Evolutionary conservation across 371 early-diverging fungal species (phyloP), one percentile per base, ranked within the genome.

Genomic region (Saksenaea oblongispora): DNA sequence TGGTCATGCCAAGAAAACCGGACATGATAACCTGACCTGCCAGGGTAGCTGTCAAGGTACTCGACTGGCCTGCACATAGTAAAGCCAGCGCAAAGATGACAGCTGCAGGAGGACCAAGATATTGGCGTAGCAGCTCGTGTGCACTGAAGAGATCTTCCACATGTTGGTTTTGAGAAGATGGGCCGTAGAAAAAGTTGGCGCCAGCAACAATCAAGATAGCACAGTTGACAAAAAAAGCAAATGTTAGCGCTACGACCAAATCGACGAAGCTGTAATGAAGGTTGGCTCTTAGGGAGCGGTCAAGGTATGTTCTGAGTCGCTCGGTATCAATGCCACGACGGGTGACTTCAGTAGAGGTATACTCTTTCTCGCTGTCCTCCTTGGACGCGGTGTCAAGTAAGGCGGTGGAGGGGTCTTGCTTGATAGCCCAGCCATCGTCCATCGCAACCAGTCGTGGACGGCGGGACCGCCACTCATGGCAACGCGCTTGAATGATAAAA

Each of bases 11-110:
- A 55, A 92, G 67, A 65, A 94, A 93, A 2, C 93, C 93, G 31
- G 89, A 85, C 91, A 93, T 93, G 54, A 93, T 86, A 34, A 93
- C 89, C 73, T 92, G 93, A 14, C 95, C 95, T 5, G 95, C 93
- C 67, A 95, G 70, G 14, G 95, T 95, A 2, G 92, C 94, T 1
- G 95, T 93, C 42, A 95, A 74, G 11, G 93, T 92, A 24, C 89
- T 87, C 4, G 85, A 85, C 70, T 93, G 93, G 36, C 95, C 95
- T 1, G 91, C 83, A 64, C 87, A 78, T 58, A 95, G 69, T 54
- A 95, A 71, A 5, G 91, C 93, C 3, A 92, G 64, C 0, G 93
- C 93, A 84, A 93, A 95, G 7, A 88, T 58, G n/a, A 80, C 71
- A 9, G 87, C 91, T 0, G 92, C 90, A 2, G 84, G 79, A 5